Evolutionary conservation across 2,329 filamentous ascomycete species (phyloP).

Genomic region (Penicillium sp.): DNA sequence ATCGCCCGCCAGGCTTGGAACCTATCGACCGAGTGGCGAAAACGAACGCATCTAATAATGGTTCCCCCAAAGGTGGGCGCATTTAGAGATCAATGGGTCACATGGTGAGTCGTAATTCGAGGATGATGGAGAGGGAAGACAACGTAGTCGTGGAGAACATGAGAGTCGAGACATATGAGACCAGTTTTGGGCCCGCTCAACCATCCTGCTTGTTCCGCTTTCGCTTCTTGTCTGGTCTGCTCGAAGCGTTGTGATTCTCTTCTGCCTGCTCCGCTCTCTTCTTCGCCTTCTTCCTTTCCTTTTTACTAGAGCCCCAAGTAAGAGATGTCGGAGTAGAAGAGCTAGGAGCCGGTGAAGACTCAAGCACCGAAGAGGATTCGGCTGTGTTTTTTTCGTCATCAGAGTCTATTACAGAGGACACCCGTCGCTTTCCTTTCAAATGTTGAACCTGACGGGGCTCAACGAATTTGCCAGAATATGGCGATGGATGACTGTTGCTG

Average conservation of each 20-base stretch:
- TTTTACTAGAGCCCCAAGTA: conserved; percentile 1
- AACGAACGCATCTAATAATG: not conserved
- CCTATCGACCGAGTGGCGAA: not conserved
- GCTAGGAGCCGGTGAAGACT: not conserved
- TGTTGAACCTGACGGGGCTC: not conserved
- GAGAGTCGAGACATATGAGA: not conserved
- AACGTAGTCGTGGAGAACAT: not conserved
- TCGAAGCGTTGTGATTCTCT: not conserved
- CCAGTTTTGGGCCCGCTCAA: not conserved
- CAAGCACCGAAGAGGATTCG: not conserved
- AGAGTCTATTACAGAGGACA: not conserved
- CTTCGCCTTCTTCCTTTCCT: conserved; percentile 19
- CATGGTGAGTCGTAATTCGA: not conserved
- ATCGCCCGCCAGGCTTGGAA: not conserved
- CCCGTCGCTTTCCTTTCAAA: not conserved
- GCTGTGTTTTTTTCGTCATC: not conserved
- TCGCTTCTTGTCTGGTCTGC: not conserved
- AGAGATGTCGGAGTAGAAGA: not conserved
- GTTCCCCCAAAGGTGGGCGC: no score
- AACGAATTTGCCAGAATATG: not conserved
- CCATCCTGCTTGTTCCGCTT: conserved; percentile 10
- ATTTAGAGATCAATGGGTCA: not conserved
- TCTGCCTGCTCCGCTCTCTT: conserved; percentile 2
- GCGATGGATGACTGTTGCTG: not conserved
- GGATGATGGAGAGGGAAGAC: not conserved